These are phyloP conservation scores for Penicillium palitans DNA, from an alignment of 2,329 filamentous ascomycete species.

Conservation along the genomic window DNA sequence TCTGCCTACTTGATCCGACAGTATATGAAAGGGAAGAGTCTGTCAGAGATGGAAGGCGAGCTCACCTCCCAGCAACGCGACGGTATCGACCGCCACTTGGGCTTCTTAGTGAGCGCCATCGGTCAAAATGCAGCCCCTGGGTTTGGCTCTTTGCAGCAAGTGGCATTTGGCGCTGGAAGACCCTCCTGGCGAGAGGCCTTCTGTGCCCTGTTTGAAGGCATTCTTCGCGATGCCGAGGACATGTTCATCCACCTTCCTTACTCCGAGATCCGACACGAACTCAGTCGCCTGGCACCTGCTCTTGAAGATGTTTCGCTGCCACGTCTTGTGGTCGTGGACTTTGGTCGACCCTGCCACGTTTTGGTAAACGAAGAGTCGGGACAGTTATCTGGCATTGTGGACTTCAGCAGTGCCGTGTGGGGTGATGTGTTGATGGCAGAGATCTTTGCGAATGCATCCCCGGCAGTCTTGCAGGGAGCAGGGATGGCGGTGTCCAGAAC, in stretches of 20 bases:
- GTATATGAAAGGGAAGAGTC: conserved; percentile 36
- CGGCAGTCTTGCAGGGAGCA: conserved; percentile 40
- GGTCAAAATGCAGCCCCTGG: conserved; percentile 47
- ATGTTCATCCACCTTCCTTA: conserved; percentile 60
- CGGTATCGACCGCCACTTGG: conserved; percentile 39
- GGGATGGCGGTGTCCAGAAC: conserved; percentile 28
- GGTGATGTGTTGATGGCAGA: conserved; percentile 58
- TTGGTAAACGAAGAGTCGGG: conserved; percentile 52
- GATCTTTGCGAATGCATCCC: conserved; percentile 45
- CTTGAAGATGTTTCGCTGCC: conserved; percentile 55
- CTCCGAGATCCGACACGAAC: conserved; percentile 53
- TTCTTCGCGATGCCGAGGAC: conserved; percentile 59
- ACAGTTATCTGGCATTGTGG: conserved; percentile 52
- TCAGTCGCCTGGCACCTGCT: conserved; percentile 45
- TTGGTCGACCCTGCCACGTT: conserved; percentile 52
- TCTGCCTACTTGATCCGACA: conserved; percentile 42
- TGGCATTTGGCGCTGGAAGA: conserved; percentile 48
- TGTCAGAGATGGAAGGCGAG: conserved; percentile 33
- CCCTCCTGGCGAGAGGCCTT: conserved; percentile 58
- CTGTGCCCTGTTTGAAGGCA: conserved; percentile 51
- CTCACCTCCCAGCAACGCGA: conserved; percentile 34
- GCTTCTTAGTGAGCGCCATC: conserved; percentile 43
- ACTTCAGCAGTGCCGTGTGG: conserved; percentile 57
- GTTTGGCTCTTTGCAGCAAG: conserved; percentile 54
- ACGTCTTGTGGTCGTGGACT: conserved; percentile 53